phyloP scores from a whole-genome alignment of 148 eudicot genomes.

The Pharnaceum exiguum region DNA sequence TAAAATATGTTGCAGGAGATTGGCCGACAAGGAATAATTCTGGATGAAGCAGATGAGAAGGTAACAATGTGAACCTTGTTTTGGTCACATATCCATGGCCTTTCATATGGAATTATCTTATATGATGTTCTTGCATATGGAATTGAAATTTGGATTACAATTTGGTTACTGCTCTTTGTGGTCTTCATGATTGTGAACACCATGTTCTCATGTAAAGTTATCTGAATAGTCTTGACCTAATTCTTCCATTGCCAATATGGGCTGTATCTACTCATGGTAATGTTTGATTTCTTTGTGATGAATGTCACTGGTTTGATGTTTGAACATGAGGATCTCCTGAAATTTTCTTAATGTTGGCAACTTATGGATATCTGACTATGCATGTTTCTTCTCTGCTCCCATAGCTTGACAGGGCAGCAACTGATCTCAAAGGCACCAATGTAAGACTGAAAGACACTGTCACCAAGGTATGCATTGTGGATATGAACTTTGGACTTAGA shows the following conservation, averaged over 20 bases:
- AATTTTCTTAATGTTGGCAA: too few relatives aligned
- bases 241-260: not conserved
- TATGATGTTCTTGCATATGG: too few relatives aligned
- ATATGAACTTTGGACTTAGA: not conserved
- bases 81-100: not conserved
- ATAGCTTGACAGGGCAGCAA: slow-evolving; percentile 45
- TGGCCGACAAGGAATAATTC: slow-evolving; percentile 47
- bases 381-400: not conserved
- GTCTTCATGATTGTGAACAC: too few relatives aligned
- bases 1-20: slow-evolving; percentile 45
- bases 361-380: too few relatives aligned
- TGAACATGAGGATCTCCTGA: too few relatives aligned
- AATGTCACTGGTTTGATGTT: not conserved
- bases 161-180: too few relatives aligned
- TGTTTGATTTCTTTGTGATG: too few relatives aligned
- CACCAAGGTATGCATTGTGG: slow-evolving; percentile 25
- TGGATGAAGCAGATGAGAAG: slow-evolving; percentile 65
- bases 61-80: slow-evolving; percentile 17
- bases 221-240: too few relatives aligned
- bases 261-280: not conserved
- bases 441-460: slow-evolving; percentile 62
- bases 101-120: not conserved
- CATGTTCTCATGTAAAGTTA: too few relatives aligned
- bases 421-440: slow-evolving; percentile 49
- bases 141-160: too few relatives aligned